These are phyloP conservation scores for Astrocystis sublimbata DNA, from an alignment of 495 filamentous ascomycete genomes.

Conservation along the genomic window DNA sequence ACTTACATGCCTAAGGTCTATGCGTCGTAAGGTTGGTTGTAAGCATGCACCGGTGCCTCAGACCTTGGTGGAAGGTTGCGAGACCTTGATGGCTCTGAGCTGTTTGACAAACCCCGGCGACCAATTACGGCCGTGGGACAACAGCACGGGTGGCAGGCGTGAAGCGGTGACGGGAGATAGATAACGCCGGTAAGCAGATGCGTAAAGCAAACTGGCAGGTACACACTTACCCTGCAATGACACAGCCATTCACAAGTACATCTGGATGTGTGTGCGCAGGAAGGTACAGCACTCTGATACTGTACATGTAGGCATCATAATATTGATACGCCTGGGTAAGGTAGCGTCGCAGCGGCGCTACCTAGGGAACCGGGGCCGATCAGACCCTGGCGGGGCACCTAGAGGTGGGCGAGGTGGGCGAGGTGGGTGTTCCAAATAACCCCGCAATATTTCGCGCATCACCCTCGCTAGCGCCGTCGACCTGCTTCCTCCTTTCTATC, in stretches of 20 bases:
- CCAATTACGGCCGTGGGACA: background rate
- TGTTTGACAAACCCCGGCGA: too few relatives aligned
- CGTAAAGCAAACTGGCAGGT: background rate
- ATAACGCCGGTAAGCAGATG: background rate
- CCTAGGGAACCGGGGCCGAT: background rate
- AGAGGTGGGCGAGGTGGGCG: too few relatives aligned
- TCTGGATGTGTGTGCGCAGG: too few relatives aligned
- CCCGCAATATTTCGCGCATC: conserved; percentile 15
- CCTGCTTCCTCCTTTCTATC: conserved; percentile 18
- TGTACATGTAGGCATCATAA: too few relatives aligned
- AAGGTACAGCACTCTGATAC: too few relatives aligned
- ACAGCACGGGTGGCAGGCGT: background rate
- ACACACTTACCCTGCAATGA: too few relatives aligned
- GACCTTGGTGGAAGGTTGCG: background rate
- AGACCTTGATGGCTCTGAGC: background rate
- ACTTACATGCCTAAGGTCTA: too few relatives aligned
- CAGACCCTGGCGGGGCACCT: conserved; percentile 5
- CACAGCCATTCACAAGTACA: too few relatives aligned
- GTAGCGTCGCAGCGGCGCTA: background rate
- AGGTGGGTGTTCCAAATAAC: conserved; percentile 4
- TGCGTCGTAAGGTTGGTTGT: too few relatives aligned
- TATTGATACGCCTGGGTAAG: too few relatives aligned
- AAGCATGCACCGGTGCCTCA: too few relatives aligned
- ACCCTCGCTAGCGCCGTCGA: background rate
- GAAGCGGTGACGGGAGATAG: background rate